Evolutionary conservation across 1,139 yeast species (phyloP).

Genomic region (Tardiomyces depauwii): DNA sequence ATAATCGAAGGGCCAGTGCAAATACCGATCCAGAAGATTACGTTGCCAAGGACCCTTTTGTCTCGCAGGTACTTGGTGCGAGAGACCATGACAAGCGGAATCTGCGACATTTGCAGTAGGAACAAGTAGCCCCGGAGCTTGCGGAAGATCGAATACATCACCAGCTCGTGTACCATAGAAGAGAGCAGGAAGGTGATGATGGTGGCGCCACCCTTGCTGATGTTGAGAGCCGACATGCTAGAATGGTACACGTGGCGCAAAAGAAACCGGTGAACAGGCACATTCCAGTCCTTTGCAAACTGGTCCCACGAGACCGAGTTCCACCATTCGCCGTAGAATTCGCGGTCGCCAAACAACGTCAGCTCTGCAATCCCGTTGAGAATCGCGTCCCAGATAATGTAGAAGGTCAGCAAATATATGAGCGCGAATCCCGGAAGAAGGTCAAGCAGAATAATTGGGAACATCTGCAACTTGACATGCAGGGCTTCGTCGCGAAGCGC

Average conservation of each 20-base stretch:
- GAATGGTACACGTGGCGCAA: conserved; percentile 92
- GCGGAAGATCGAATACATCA: conserved; percentile 81
- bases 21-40: conserved; percentile 86
- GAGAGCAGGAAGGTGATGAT: conserved; percentile 62
- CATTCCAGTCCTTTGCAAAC: conserved; percentile 89
- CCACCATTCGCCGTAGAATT: conserved; percentile 98
- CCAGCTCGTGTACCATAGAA: conserved; percentile 77
- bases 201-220: conserved; percentile 60
- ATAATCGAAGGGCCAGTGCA: conserved; percentile 83
- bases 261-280: conserved; percentile 86
- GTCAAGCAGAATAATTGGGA: conserved; percentile 57
- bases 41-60: conserved; percentile 58
- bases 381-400: conserved; percentile 90
- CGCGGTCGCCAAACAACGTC: conserved; percentile 76
- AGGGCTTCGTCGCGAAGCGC: conserved; percentile 38
- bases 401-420: conserved; percentile 70
- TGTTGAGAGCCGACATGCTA: conserved; percentile 62
- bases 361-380: conserved; percentile 83
- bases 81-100: conserved; percentile 30
- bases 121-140: conserved; percentile 72
- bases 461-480: conserved; percentile 36
- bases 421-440: conserved; percentile 68
- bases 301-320: conserved; percentile 90
- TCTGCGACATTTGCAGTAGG: conserved; percentile 70
- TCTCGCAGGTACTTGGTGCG: conserved; percentile 37